phyloP scores from a whole-genome alignment of 179 eudicot species.

The Camellia oleifera region DNA sequence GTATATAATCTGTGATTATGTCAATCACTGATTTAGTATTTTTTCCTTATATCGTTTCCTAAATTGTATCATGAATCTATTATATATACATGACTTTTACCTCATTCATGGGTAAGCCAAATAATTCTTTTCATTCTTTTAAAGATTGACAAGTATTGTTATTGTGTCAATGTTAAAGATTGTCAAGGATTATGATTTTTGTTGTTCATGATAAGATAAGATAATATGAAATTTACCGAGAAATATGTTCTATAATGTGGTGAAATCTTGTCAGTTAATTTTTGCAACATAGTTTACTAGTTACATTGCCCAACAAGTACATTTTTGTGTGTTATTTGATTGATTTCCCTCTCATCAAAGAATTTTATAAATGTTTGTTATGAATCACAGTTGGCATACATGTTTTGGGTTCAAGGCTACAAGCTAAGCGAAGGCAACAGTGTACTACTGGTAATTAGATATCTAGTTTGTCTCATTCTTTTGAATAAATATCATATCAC shows the following conservation, averaged over 20 bases:
- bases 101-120: no score
- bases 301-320: neutral
- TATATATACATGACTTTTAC: no score
- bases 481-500: neutral
- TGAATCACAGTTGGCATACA: slow-evolving; percentile 79
- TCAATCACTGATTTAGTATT: no score
- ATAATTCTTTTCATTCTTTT: no score
- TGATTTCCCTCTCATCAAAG: neutral
- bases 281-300: neutral
- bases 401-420: slow-evolving; percentile 96
- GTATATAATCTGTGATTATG: no score
- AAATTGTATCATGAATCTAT: no score
- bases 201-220: neutral
- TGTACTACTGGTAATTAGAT: slow-evolving; percentile 59
- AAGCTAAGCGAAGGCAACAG: slow-evolving; percentile 62
- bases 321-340: neutral
- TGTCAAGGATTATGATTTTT: neutral
- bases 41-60: no score
- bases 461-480: neutral
- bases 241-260: neutral
- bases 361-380: slow-evolving; percentile 17
- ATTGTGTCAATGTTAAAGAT: neutral
- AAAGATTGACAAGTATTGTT: neutral
- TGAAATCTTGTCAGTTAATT: neutral
- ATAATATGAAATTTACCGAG: neutral